Evolutionary conservation across 345 rosid genomes (phyloP).

Genomic region (Xanthoceras sorbifolium): DNA sequence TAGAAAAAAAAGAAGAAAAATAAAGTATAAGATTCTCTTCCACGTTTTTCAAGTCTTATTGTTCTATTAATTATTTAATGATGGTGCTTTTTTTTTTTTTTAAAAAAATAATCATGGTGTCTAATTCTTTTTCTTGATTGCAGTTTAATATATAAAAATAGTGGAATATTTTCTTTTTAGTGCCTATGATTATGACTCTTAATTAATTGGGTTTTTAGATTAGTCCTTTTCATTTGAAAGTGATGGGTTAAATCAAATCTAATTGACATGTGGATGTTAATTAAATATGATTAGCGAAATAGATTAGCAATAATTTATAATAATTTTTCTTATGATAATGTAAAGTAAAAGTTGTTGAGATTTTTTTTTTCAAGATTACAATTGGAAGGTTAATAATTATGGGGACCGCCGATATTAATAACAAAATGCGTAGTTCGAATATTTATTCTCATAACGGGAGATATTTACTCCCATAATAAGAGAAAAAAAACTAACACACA

Average conservation of each 20-base stretch:
- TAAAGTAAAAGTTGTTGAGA: not conserved
- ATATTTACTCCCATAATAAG: too few relatives aligned
- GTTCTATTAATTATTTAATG: not conserved
- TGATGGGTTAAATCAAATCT: not conserved
- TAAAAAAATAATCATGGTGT: too few relatives aligned
- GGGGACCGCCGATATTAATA: too few relatives aligned
- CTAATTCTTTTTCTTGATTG: too few relatives aligned
- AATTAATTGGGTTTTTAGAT: not conserved
- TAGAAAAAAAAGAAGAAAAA: not conserved
- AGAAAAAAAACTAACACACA: too few relatives aligned
- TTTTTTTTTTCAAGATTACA: too few relatives aligned
- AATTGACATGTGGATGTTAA: not conserved
- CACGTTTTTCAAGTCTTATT: not conserved
- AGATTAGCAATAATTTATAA: not conserved
- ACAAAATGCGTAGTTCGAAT: too few relatives aligned
- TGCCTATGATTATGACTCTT: not conserved
- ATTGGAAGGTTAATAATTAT: too few relatives aligned
- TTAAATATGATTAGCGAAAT: not conserved
- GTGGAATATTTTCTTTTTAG: not conserved
- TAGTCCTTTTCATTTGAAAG: not conserved
- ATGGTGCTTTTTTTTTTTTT: too few relatives aligned
- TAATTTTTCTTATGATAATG: not conserved
- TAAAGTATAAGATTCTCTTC: conserved; percentile 13
- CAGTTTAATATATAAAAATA: not conserved
- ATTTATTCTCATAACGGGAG: too few relatives aligned